Base-by-base conservation (phyloP, 192 early-diverging fungal genomes). In the Phycomyces blakesleeanus region DNA sequence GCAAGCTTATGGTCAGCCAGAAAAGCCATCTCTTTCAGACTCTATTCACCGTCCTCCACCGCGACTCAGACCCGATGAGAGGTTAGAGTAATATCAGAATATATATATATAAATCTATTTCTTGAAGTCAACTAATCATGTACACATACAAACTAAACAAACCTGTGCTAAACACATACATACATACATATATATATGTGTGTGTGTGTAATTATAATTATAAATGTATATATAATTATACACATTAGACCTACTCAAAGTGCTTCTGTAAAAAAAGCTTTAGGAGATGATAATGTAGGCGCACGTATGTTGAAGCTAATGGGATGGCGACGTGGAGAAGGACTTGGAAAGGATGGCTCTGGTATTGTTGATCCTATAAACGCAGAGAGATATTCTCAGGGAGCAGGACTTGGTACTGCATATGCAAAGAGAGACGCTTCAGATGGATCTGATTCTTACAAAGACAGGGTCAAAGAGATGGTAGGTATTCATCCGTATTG, bases 341-440 rank as follows among this genome's bases (percentile, higher is more conserved):
- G 95, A 39, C 76, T 98, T 20, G 96, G 96, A 0, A 80, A 77
- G 63, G 85, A 91, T n/a, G 90, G 93, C 8, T 69, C 78, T 34
- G 96, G 96, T 47, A 96, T 95, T 24, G 79, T 92, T 5, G 86
- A 92, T 40, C 96, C 96, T 14, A 88, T 98, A 22, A 86, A 91
- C 51, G 89, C 90, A 11, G 90, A 90, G 65, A 64, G 72, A 2
- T 78, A 82, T 55, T 61, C 67, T 14, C 68, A 75, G 50, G 73
- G 72, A 34, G 79, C 75, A 16, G 78, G 78, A 14, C 74, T 84
- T 51, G 83, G 77, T 12, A 63, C 80, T 1, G 64, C 59, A 27
- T 40, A 44, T 40, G 38, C 55, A 3, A 57, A 25, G 53, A 62
- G 55, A 34, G 68, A 63, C 57, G 12, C 58, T 24, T 47, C 49